phyloP scores from a whole-genome alignment of 2,329 filamentous ascomycete species.

The Beauveria bassiana region DNA sequence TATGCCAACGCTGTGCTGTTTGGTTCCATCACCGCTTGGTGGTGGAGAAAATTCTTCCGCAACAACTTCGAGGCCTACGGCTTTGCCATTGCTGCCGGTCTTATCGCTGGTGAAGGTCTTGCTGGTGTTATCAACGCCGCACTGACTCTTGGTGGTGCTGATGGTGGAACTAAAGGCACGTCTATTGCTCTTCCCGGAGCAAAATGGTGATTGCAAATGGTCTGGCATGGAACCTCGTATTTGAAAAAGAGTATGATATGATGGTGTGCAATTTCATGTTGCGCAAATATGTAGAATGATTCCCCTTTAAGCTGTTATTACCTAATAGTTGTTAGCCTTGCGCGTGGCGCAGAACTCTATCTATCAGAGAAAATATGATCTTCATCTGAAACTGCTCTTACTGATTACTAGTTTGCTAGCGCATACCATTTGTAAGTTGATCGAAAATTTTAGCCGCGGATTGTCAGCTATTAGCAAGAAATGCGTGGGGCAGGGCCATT shows the following conservation, averaged over 20 bases:
- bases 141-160: constrained; percentile 26
- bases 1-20: constrained; percentile 52
- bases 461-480: no score
- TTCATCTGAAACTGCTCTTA: background rate
- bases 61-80: constrained; percentile 47
- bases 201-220: background rate
- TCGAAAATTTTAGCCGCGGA: no score
- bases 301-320: background rate
- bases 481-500: no score
- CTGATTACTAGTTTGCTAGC: no score
- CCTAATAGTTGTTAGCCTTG: background rate
- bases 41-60: constrained; percentile 46
- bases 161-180: constrained; percentile 13
- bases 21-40: constrained; percentile 43
- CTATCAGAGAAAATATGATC: background rate
- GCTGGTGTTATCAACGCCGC: constrained; percentile 53
- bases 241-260: background rate
- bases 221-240: no score
- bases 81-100: constrained; percentile 51
- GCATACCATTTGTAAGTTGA: no score
- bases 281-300: background rate
- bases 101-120: constrained; percentile 57
- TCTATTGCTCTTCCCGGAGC: constrained; percentile 14
- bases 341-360: background rate
- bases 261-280: background rate